These are phyloP conservation scores for Quercus cerris DNA, from an alignment of 306 rosid species.

Conservation along the genomic window DNA sequence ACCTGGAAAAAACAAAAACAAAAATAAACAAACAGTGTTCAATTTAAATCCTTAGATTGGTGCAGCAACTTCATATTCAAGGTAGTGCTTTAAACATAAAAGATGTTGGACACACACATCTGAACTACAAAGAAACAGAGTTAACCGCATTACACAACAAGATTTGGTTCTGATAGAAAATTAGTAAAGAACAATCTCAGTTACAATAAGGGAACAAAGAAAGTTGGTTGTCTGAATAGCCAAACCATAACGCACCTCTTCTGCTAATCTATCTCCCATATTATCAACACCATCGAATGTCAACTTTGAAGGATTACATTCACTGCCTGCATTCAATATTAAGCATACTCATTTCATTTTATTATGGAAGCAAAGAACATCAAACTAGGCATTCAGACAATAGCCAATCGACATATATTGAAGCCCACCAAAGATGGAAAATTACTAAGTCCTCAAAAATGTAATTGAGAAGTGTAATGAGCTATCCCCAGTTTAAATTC, in stretches of 20 bases:
- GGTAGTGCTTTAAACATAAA: background rate
- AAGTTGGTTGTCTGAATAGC: conserved; percentile 1
- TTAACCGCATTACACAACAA: background rate
- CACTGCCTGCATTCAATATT: conserved; percentile 71
- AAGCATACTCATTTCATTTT: conserved; percentile 27
- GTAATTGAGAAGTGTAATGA: too few species aligned
- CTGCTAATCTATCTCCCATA: conserved; percentile 79
- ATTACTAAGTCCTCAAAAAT: too few species aligned
- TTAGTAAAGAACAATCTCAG: background rate
- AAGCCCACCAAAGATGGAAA: background rate
- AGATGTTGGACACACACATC: background rate
- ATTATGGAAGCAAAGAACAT: conserved; percentile 2
- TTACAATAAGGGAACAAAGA: background rate
- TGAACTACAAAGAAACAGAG: background rate
- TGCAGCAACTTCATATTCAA: conserved; percentile 8
- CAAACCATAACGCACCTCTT: conserved; percentile 51
- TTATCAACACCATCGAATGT: conserved; percentile 90
- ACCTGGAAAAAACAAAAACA: conserved; percentile 42
- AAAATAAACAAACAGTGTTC: background rate
- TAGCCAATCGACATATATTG: conserved; percentile 1
- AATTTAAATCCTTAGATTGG: conserved; percentile 14
- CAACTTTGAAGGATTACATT: conserved; percentile 55
- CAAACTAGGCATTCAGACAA: conserved; percentile 14
- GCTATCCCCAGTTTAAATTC: too few species aligned
- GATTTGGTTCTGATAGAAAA: background rate